Evolutionary conservation across 108 stramenopile genomes (phyloP), one percentile per base, ranked within the genome.

Genomic region (Fragilaria crotonensis): DNA sequence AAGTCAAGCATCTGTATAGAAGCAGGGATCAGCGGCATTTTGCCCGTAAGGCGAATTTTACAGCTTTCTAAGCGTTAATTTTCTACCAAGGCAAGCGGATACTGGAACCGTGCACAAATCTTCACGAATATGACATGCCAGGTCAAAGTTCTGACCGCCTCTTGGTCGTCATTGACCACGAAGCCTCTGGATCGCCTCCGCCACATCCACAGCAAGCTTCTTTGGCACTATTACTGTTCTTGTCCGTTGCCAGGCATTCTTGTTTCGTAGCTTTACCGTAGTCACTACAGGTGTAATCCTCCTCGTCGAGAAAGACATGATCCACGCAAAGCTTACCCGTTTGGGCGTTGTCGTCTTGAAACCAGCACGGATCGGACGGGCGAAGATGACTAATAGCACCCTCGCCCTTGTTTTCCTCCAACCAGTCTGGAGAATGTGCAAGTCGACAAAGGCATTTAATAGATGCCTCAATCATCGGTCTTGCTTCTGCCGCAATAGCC

Each of bases 171-270:
- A n/a, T n/a, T n/a, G n/a, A n/a, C 36, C 36, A 41, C 7, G 36
- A 41, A 11, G 7, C 14, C 14, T 41, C 36, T 14, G 36, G 11
- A 7, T 41, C 14, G 36, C 65, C 65, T 14, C 65, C 65, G 17
- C 57, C 47, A 33, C 65, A 66, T 36, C 30, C 57, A 51, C 65
- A 66, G 45, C 65, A 66, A 11, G 57, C 56, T 26, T 51, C 59
- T 17, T 22, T 28, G 23, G 65, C 65, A 0, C 25, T 30, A 22
- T 33, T 47, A 23, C n/a, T n/a, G 20, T 57, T 53, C 14, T 7
- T 41, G 21, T 48, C 57, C 19, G 65, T 49, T 20, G 46, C 57
- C 18, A 21, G 25, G 44, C 59, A 59, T 45, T 60, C 65, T 23
- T 59, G 45, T 32, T 59, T 19, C 3, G 19, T 31, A 18, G 59